Percentiles rank a stretch among this genome's conserved stretches.
Conservation (phyloP, 2,329 filamentous ascomycete species). For the Phaeosphaeriaceae sp. region DNA sequence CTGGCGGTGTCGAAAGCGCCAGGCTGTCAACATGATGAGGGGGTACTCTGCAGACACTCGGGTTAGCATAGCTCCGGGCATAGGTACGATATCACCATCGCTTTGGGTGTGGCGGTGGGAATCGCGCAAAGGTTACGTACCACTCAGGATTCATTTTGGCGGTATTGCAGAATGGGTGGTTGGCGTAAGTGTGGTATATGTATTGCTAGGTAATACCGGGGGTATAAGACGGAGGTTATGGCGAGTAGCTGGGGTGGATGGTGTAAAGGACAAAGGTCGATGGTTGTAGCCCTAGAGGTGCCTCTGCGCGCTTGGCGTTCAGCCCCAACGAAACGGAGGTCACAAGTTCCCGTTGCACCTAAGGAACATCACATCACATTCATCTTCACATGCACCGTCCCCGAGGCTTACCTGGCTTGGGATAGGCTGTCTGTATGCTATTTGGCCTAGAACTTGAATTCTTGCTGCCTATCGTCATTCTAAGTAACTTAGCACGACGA, state of each 20-base stretch:
- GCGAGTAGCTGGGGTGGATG: constrained; percentile 32
- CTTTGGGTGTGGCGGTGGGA: constrained; percentile 38
- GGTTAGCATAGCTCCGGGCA: constrained; percentile 32
- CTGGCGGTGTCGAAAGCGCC: constrained; percentile 6
- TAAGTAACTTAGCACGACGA: constrained; percentile 1
- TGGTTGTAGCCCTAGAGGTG: constrained; percentile 22
- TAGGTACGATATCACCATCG: constrained; percentile 12
- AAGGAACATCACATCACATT: constrained; percentile 24
- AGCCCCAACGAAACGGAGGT: constrained; percentile 22
- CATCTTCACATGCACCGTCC: constrained; percentile 11
- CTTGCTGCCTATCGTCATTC: not conserved
- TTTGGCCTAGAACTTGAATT: constrained; percentile 20
- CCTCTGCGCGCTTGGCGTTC: constrained; percentile 23
- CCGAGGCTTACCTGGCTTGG: constrained; percentile 21
- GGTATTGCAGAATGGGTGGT: constrained; percentile 19
- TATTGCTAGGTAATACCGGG: constrained; percentile 15
- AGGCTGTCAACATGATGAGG: constrained; percentile 2
- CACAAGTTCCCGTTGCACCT: constrained; percentile 26
- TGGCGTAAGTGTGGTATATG: constrained; percentile 16
- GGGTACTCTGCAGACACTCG: constrained; percentile 31
- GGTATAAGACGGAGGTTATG: constrained; percentile 29
- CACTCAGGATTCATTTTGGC: constrained; percentile 89
- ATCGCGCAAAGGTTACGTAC: constrained; percentile 63
- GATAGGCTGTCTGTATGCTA: constrained; percentile 5
- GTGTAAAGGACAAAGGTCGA: constrained; percentile 25